These are phyloP conservation scores for Termitomyces sp. DNA, from an alignment of 768 basidiomycete species.

Conservation along the genomic window DNA sequence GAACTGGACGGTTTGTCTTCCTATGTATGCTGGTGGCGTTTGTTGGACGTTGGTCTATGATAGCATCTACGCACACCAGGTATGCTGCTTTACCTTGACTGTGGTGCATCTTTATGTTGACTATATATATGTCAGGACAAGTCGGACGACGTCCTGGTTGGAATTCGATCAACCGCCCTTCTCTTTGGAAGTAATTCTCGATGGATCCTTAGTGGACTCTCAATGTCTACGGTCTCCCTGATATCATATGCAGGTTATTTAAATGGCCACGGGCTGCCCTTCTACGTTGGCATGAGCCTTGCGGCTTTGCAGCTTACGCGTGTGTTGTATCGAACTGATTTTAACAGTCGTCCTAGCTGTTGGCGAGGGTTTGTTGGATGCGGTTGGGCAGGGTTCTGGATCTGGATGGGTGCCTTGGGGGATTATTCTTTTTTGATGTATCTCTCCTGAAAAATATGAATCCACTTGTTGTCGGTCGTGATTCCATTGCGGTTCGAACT, in stretches of 20 bases:
- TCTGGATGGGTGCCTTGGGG: slow-evolving; percentile 74
- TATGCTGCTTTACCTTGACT: slow-evolving; percentile 23
- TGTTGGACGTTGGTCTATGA: slow-evolving; percentile 97
- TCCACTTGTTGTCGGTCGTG: too few relatives aligned
- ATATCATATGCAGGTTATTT: slow-evolving; percentile 77
- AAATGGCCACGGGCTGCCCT: slow-evolving; percentile 70
- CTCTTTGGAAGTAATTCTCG: slow-evolving; percentile 79
- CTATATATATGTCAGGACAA: slow-evolving; percentile 62
- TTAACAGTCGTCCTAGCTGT: slow-evolving; percentile 71
- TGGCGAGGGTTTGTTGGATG: slow-evolving; percentile 89
- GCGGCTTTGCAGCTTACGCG: slow-evolving; percentile 75
- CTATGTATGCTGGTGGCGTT: slow-evolving; percentile 85
- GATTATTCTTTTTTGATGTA: slow-evolving; percentile 51
- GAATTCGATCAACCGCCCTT: slow-evolving; percentile 92
- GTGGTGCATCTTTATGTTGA: background rate
- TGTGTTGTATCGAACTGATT: slow-evolving; percentile 70
- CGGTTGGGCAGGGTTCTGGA: slow-evolving; percentile 83
- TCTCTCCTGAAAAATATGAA: slow-evolving; percentile 5
- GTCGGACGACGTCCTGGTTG: slow-evolving; percentile 76
- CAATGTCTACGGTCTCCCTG: slow-evolving; percentile 64
- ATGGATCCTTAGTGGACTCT: slow-evolving; percentile 69
- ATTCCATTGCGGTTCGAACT: too few relatives aligned
- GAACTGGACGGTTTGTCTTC: slow-evolving; percentile 78
- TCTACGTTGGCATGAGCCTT: slow-evolving; percentile 73
- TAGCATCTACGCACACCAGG: slow-evolving; percentile 97